Conservation (phyloP, 306 rosid genomes). For the Ochetophila trinervis region DNA sequence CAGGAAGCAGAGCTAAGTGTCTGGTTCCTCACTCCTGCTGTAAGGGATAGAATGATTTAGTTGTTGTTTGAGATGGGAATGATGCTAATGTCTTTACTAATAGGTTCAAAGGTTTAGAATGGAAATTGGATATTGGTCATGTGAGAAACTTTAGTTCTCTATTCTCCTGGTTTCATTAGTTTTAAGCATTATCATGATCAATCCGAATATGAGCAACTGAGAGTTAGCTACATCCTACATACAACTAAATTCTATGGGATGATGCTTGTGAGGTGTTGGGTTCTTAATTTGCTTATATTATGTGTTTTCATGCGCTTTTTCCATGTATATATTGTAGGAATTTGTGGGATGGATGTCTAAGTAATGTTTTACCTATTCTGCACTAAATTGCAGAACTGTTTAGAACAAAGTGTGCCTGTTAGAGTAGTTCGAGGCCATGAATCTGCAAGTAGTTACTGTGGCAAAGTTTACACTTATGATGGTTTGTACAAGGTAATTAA, state of each 20-base stretch:
- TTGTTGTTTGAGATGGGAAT: not conserved
- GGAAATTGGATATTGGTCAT: not conserved
- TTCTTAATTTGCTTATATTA: too few species aligned
- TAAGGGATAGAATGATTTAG: not conserved
- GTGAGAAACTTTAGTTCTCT: too few species aligned
- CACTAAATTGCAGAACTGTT: conserved; percentile 58
- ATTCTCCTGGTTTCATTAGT: too few species aligned
- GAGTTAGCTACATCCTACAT: too few species aligned
- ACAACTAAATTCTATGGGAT: too few species aligned
- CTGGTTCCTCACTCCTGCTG: too few species aligned
- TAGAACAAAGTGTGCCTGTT: conserved; percentile 65
- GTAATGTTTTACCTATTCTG: conserved; percentile 24
- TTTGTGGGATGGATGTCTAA: conserved; percentile 2
- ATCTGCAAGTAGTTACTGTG: conserved; percentile 63
- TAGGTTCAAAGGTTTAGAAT: too few species aligned
- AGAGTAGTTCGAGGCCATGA: conserved; percentile 92
- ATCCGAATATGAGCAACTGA: too few species aligned
- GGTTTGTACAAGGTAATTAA: conserved; percentile 84
- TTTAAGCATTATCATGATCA: too few species aligned
- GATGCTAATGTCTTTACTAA: not conserved
- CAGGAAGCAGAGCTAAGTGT: too few species aligned
- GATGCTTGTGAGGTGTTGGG: too few species aligned
- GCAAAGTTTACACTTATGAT: conserved; percentile 90
- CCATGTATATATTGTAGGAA: not conserved
- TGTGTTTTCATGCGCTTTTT: too few species aligned